phyloP scores from a whole-genome alignment of 208 protist genomes.

The Entamoeba invadens region DNA sequence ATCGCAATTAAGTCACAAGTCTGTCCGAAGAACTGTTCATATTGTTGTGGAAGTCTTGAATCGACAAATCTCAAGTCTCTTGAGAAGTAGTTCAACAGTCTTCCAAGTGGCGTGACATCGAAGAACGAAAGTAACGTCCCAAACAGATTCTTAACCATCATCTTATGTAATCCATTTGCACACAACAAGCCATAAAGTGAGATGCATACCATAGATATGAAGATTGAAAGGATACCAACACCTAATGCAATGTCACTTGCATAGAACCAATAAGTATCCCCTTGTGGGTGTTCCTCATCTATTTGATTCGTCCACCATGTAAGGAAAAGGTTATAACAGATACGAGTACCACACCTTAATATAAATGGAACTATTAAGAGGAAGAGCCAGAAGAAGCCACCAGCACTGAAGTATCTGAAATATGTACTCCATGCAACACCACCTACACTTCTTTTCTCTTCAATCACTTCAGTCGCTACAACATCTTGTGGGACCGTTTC shows the following conservation, averaged over 20 bases:
- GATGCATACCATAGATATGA: background rate
- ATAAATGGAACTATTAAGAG: background rate
- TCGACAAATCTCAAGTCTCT: slow-evolving; percentile 20
- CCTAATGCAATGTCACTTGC: background rate
- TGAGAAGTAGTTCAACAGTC: slow-evolving; percentile 19
- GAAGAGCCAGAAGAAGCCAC: background rate
- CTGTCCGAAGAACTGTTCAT: background rate
- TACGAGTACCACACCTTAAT: background rate
- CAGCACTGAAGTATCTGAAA: background rate
- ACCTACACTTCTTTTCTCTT: background rate
- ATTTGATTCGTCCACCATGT: background rate
- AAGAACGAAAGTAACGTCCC: background rate
- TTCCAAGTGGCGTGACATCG: slow-evolving; percentile 16
- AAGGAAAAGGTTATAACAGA: background rate
- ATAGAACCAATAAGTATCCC: background rate
- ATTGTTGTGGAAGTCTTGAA: background rate
- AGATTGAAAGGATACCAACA: background rate
- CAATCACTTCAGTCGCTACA: background rate
- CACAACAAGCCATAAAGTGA: background rate
- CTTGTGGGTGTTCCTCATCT: background rate
- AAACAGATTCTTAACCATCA: background rate
- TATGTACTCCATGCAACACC: background rate
- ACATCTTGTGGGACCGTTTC: too few species aligned
- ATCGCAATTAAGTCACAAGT: background rate
- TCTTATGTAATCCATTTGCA: background rate